Base-by-base conservation (phyloP, 768 basidiomycete species). In the Galerina sulciceps region DNA sequence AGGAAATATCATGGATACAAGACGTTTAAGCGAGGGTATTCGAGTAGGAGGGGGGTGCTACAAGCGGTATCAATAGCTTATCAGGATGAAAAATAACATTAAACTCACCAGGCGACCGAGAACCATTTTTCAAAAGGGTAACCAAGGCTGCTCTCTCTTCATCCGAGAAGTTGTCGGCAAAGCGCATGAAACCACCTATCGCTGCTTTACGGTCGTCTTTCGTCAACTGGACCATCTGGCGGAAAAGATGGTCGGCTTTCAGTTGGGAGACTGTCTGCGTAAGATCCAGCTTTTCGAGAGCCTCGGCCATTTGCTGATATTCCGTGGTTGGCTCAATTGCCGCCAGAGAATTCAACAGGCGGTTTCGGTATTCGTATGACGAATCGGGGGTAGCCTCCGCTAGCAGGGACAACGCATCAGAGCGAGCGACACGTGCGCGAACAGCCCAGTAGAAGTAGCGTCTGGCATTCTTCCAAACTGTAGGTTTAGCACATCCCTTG, bases 361-460 rank as follows among this genome's bases (percentile, higher is more conserved):
- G 83, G 18, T 79, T 75, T 42, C 91, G 86, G 63, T 93, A 88
- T 48, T 91, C 85, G 26, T 78, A 76, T 9, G 86, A 79, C 1
- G 91, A 77, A 35, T 83, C 84, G 3, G 96, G 93, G 66, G 86
- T 87, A 17, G 91, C 90, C 47, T 85, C 84, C 5, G 83, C 79
- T 43, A 97, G 78, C 59, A 81, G 77, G 42, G 81, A 79, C 42
- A 91, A 76, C 17, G 88, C 88, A 38, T 78, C 75, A 1, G 89
- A 88, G 54, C 83, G 85, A 22, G 90, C 89, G 34, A 92, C 75
- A 52, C 89, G 88, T n/a, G 89, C 89, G 43, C 96, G 90, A 31
- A 93, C 82, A 42, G 91, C 86, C 95, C 94, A 97, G 77, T 96
- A 96, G 83, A 98, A 96, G 69, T 88, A 83, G 60, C 94, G 85